A percentile compares a stretch with the other conserved stretches of the same genome.
Evolutionary conservation across 2,329 filamentous ascomycete genomes (phyloP).

Genomic region (Taxawa tesnikishii): DNA sequence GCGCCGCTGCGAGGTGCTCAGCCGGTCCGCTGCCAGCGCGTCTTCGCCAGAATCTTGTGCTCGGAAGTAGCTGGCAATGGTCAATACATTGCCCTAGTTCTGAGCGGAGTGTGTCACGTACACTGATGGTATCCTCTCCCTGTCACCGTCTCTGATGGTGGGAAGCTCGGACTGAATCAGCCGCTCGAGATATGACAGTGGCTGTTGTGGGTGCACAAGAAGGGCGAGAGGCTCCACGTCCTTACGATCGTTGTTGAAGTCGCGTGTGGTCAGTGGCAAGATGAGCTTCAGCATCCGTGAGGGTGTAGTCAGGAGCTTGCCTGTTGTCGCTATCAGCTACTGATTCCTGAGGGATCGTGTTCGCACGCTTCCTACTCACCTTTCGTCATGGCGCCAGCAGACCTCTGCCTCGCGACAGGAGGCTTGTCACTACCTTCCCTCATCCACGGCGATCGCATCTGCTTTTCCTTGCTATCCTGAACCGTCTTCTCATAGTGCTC

Average conservation of each 20-base stretch:
- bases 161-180: conserved; percentile 82
- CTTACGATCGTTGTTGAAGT: conserved; percentile 48
- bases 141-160: conserved; percentile 46
- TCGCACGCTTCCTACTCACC: conserved; percentile 25
- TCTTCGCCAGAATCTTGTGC: conserved; percentile 63
- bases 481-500: conserved; percentile 30
- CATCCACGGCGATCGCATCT: conserved; percentile 54
- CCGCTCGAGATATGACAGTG: conserved; percentile 78
- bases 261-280: conserved; percentile 55
- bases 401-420: conserved; percentile 40
- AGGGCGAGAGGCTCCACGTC: conserved; percentile 75
- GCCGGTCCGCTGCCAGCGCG: conserved; percentile 21
- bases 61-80: too few species aligned
- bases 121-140: conserved; percentile 59
- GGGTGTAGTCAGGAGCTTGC: conserved; percentile 69
- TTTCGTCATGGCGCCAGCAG: conserved; percentile 51
- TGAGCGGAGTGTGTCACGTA: too few species aligned
- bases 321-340: too few species aligned
- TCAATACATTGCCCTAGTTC: too few species aligned
- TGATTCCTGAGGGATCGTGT: not conserved
- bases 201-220: conserved; percentile 79
- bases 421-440: conserved; percentile 46
- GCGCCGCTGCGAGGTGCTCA: too few species aligned
- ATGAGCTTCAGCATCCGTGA: conserved; percentile 71
- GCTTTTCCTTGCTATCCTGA: conserved; percentile 39